phyloP scores from a whole-genome alignment of 768 basidiomycete genomes.

The Amanita rimosa region DNA sequence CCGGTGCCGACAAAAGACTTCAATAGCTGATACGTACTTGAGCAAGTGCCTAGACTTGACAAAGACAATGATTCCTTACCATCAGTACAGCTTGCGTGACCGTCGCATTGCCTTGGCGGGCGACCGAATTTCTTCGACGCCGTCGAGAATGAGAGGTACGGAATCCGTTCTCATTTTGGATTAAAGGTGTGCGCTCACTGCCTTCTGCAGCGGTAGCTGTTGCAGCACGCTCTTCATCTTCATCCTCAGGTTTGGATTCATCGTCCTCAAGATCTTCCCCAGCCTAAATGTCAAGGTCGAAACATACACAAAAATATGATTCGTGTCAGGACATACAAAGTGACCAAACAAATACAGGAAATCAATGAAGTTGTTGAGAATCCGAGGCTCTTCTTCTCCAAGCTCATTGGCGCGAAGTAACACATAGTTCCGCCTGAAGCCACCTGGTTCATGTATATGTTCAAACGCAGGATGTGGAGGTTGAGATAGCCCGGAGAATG shows the following conservation, averaged over 20 bases:
- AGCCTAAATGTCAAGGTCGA: conserved; percentile 38
- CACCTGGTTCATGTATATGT: conserved; percentile 92
- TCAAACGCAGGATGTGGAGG: conserved; percentile 70
- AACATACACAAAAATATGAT: background rate
- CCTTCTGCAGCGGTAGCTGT: background rate
- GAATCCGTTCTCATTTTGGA: conserved; percentile 21
- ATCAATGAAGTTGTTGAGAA: conserved; percentile 84
- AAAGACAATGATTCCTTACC: conserved; percentile 41
- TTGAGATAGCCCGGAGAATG: conserved; percentile 47
- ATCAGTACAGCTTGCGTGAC: conserved; percentile 88
- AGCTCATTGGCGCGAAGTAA: conserved; percentile 60
- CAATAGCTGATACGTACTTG: conserved; percentile 42
- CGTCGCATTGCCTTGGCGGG: conserved; percentile 74
- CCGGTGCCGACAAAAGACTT: conserved; percentile 96
- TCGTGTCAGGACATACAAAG: conserved; percentile 52
- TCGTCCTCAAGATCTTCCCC: conserved; percentile 85
- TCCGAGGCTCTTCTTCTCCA: conserved; percentile 48
- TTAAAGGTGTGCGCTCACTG: conserved; percentile 46
- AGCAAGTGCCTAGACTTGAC: background rate
- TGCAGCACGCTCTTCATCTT: conserved; percentile 15
- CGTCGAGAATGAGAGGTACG: conserved; percentile 29
- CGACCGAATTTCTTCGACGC: conserved; percentile 39
- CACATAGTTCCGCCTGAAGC: conserved; percentile 86
- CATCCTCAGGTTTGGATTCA: conserved; percentile 61
- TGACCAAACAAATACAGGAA: conserved; percentile 94